Evolutionary conservation across 805 yeast species (phyloP).

Genomic region (Lachancea quebecensis): DNA sequence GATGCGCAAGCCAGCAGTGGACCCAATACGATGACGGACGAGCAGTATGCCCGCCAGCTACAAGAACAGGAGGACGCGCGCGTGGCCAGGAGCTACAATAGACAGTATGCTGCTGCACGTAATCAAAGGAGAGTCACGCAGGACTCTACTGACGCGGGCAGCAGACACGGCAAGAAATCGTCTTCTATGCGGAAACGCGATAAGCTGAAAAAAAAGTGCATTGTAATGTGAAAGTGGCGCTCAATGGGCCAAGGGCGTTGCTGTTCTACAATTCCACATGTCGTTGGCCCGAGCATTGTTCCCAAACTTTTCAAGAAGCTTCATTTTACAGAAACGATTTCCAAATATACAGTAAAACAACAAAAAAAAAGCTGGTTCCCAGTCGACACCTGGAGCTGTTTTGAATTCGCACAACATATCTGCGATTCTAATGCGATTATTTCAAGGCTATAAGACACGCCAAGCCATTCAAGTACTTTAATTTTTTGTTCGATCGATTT

Average conservation of each 20-base stretch:
- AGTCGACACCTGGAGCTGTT: too few relatives aligned
- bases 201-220: constrained; percentile 13
- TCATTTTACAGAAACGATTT: too few relatives aligned
- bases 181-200: constrained; percentile 10
- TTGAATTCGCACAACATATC: too few relatives aligned
- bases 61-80: constrained; percentile 54
- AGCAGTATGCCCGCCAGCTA: constrained; percentile 37
- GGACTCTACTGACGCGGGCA: constrained; percentile 4
- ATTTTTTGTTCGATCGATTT: neutral
- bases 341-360: too few relatives aligned
- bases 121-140: constrained; percentile 5
- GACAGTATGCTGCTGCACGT: constrained; percentile 19
- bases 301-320: too few relatives aligned
- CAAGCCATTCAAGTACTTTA: neutral
- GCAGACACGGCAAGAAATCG: constrained; percentile 8
- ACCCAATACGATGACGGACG: constrained; percentile 25
- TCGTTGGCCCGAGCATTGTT: too few relatives aligned
- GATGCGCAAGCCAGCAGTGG: neutral
- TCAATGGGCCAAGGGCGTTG: too few relatives aligned
- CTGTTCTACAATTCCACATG: too few relatives aligned
- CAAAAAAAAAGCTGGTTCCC: too few relatives aligned
- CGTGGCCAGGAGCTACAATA: constrained; percentile 42
- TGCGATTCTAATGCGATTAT: too few relatives aligned
- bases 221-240: constrained; percentile 12
- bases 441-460: too few relatives aligned